phyloP scores from a whole-genome alignment of 352 stramenopile genomes.

The Lagenidium sp. region DNA sequence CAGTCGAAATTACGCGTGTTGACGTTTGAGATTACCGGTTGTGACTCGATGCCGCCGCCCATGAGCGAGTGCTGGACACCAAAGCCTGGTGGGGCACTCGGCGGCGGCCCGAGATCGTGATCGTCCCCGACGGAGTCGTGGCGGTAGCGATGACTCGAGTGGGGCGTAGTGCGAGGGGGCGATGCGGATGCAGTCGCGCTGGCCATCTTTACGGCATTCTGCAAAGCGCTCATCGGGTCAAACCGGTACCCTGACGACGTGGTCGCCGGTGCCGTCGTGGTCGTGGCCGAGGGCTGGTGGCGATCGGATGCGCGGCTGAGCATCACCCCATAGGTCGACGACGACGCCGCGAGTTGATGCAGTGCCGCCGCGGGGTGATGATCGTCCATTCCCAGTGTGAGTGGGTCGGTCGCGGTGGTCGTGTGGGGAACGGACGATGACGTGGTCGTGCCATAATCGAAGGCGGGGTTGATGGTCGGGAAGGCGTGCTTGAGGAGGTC shows the following conservation, averaged over 20 bases:
- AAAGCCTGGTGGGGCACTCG: slow-evolving; percentile 44
- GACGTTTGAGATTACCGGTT: slow-evolving; percentile 59
- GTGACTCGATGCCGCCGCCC: slow-evolving; percentile 69
- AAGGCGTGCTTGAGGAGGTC: slow-evolving; percentile 33
- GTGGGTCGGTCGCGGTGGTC: not conserved
- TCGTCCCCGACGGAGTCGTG: no score
- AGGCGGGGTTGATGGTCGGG: slow-evolving; percentile 10
- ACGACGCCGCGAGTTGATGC: slow-evolving; percentile 50
- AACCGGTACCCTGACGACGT: slow-evolving; percentile 28
- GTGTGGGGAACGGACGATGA: not conserved
- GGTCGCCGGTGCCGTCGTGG: not conserved
- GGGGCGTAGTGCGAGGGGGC: not conserved
- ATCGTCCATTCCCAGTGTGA: slow-evolving; percentile 7
- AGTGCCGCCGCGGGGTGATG: slow-evolving; percentile 23
- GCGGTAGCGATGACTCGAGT: slow-evolving; percentile 6
- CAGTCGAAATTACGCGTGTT: slow-evolving; percentile 82
- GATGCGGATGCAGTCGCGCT: slow-evolving; percentile 4
- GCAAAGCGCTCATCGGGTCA: slow-evolving; percentile 48
- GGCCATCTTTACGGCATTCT: slow-evolving; percentile 25
- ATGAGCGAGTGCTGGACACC: slow-evolving; percentile 74
- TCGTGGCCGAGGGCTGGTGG: no score
- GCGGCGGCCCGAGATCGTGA: slow-evolving; percentile 48
- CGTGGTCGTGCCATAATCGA: not conserved
- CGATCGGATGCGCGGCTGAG: no score
- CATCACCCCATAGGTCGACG: slow-evolving; percentile 30